Evolutionary conservation across 108 stramenopile species (phyloP), one percentile per base, ranked within the genome.

Genomic region (Skeletonema costatum): DNA sequence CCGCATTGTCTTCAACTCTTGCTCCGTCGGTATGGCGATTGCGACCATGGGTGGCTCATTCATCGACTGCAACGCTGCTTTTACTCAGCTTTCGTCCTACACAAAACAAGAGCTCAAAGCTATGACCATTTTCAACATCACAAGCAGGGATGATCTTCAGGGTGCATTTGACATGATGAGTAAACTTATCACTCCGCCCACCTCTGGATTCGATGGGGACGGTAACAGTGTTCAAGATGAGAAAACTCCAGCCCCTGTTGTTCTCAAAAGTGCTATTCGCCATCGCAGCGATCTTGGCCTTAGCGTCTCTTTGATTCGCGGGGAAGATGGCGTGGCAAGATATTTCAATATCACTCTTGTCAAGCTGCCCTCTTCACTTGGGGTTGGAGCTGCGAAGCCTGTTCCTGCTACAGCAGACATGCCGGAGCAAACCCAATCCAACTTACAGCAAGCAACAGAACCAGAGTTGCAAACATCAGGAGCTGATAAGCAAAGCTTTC

Each of bases 1-100:
- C 75, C 86, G 89, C n/a, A 80, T 68, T 56, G 78, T 95, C 3
- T 96, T 96, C 76, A 90, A 96, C 65, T 93, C 91, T 0, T 93
- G 91, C 60, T 83, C 92, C 7, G 80, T 96, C 31, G 94, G 91
- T 68, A 93, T 93, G 90, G 95, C 95, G 1, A 91, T 94, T 51
- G 96, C 96, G 33, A 90, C 93, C 0, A 92, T 96, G 90, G 96
- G 93, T 59, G 96, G 93, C 10, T 88, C 92, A 0, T 93, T 96
- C 64, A 92, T 96, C 63, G 93, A 96, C 70, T 96, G 96, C 84
- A 96, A 96, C 79, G 73, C 81, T 58, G 79, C 90, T 16, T 96
- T 94, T 62, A 87, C 81, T 35, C 71, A 93, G 46, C 82, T 96
- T 4, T 87, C 91, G 0, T 76, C 74, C 17, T 92, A 87, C 71